phyloP scores from a whole-genome alignment of 495 filamentous ascomycete species.

The Penicilliopsis zonata region DNA sequence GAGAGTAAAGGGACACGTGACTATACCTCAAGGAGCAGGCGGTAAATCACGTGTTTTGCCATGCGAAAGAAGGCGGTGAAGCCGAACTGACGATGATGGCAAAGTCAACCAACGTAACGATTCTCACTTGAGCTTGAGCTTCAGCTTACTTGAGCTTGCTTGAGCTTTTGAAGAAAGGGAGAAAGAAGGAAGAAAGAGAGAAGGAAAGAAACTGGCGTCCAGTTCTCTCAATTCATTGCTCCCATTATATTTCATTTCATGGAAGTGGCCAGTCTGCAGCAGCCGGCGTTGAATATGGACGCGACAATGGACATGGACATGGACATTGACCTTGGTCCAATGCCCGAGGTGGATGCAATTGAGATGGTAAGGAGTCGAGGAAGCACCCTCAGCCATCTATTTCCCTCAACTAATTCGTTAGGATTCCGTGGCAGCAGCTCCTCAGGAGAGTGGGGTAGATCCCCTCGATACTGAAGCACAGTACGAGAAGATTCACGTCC shows the following conservation, averaged over 20 bases:
- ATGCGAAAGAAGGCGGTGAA: no score
- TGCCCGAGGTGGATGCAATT: slow-evolving; percentile 27
- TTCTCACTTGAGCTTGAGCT: no score
- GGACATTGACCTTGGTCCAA: slow-evolving; percentile 51
- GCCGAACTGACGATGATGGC: no score
- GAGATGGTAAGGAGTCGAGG: slow-evolving; percentile 18
- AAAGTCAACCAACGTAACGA: no score
- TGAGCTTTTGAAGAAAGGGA: no score
- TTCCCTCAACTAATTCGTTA: slow-evolving; percentile 3
- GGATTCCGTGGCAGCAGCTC: slow-evolving; percentile 9
- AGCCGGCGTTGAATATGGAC: slow-evolving; percentile 12
- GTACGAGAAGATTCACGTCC: slow-evolving; percentile 62
- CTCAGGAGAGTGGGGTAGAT: slow-evolving; percentile 13
- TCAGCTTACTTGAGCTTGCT: no score
- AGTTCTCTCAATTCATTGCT: no score
- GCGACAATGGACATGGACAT: slow-evolving; percentile 66
- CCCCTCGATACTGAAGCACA: slow-evolving; percentile 19
- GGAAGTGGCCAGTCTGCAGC: slow-evolving; percentile 11
- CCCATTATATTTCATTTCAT: slow-evolving; percentile 3
- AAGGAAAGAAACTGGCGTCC: no score
- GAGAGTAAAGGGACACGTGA: no score
- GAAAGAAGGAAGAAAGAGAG: no score
- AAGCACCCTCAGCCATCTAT: neutral
- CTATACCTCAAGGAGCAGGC: no score
- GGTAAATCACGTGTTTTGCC: no score